phyloP scores from a whole-genome alignment of 768 basidiomycete genomes.

The Trametes cingulata region DNA sequence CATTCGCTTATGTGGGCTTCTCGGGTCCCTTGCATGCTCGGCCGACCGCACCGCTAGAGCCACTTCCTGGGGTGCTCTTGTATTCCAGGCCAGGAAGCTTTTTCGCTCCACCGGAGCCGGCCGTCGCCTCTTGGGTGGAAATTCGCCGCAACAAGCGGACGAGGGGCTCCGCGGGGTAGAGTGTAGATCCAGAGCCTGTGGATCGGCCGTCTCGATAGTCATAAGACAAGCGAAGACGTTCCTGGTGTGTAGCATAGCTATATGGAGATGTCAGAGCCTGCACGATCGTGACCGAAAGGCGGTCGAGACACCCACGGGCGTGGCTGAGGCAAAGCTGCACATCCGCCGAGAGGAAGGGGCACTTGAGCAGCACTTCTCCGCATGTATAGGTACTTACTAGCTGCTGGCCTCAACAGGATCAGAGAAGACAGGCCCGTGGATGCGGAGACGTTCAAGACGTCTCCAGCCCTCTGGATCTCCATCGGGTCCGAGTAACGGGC shows the following conservation, averaged over 20 bases:
- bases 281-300: background rate
- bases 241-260: conserved; percentile 29
- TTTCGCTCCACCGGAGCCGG: background rate
- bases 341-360: background rate
- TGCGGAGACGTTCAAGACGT: conserved; percentile 15
- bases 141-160: conserved; percentile 23
- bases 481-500: conserved; percentile 28
- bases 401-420: conserved; percentile 23
- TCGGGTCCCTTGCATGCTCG: background rate
- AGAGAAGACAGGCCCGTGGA: conserved; percentile 27
- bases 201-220: conserved; percentile 20
- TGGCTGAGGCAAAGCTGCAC: conserved; percentile 23
- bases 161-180: conserved; percentile 19
- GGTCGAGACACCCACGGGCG: conserved; percentile 15
- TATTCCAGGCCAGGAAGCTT: conserved; percentile 9
- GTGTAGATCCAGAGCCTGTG: conserved; percentile 26
- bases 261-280: background rate
- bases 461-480: conserved; percentile 32
- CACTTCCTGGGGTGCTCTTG: conserved; percentile 12
- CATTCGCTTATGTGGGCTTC: background rate
- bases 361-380: background rate
- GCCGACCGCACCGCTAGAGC: conserved; percentile 20
- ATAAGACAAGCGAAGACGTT: conserved; percentile 22
- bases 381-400: conserved; percentile 16
- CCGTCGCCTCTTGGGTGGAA: background rate